Percentiles rank a stretch among this genome's conserved stretches.
These are phyloP conservation scores for Penicillium sp. DNA, from an alignment of 2,329 filamentous ascomycete species.

Conservation along the genomic window DNA sequence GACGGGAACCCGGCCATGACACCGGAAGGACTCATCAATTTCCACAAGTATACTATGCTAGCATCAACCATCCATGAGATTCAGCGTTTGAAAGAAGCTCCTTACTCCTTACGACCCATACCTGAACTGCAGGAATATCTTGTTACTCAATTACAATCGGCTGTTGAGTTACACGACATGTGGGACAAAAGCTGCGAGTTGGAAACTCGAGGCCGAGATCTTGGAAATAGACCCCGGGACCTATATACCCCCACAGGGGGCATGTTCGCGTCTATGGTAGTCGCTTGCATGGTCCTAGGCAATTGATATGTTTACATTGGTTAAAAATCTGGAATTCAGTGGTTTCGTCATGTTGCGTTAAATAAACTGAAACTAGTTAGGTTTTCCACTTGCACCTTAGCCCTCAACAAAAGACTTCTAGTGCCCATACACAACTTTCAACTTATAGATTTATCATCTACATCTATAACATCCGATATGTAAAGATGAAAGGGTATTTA, in stretches of 20 bases:
- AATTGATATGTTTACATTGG: not conserved
- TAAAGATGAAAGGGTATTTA: no score
- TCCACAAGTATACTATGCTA: slow-evolving; percentile 21
- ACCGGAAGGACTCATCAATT: slow-evolving; percentile 76
- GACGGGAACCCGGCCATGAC: slow-evolving; percentile 92
- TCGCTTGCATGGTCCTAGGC: slow-evolving; percentile 15
- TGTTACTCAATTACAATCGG: slow-evolving; percentile 82
- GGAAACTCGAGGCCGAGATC: slow-evolving; percentile 82
- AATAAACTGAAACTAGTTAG: not conserved
- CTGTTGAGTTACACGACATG: slow-evolving; percentile 92
- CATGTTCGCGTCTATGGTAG: slow-evolving; percentile 13
- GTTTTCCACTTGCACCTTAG: no score
- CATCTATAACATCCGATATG: no score
- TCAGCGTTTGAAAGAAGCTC: slow-evolving; percentile 91
- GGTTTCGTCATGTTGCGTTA: not conserved
- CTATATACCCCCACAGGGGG: slow-evolving; percentile 13
- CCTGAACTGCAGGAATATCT: slow-evolving; percentile 77
- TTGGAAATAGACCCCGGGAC: slow-evolving; percentile 47
- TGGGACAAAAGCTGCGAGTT: slow-evolving; percentile 89
- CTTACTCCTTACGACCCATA: slow-evolving; percentile 80
- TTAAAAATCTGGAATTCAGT: not conserved
- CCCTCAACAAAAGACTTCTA: no score
- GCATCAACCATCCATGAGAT: slow-evolving; percentile 48
- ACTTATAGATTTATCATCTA: no score
- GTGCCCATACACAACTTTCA: no score